Conservation (phyloP, 495 filamentous ascomycete genomes). For the Massariosphaeria phaeospora region DNA sequence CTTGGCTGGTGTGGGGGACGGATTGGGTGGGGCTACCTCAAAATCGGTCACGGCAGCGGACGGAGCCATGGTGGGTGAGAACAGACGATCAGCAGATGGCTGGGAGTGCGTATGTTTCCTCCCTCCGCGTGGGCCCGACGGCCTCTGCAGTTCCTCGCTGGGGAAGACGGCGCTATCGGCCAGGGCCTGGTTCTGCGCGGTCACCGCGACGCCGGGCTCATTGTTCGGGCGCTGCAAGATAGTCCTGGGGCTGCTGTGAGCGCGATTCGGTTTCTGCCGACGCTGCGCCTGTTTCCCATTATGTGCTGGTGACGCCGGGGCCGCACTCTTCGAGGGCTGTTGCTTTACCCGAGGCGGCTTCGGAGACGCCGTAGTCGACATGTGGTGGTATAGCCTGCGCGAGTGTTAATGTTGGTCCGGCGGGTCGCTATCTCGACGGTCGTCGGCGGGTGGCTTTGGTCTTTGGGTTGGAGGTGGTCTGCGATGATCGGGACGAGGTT, state of each 20-base stretch:
- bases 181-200: background rate
- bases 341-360: conserved; percentile 28
- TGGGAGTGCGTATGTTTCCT: conserved; percentile 22
- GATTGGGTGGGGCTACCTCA: conserved; percentile 3
- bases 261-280: conserved; percentile 20
- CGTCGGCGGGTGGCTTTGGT: conserved; percentile 15
- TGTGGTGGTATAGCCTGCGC: background rate
- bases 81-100: conserved; percentile 15
- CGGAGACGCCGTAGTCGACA: conserved; percentile 22
- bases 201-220: background rate
- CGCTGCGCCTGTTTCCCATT: conserved; percentile 5
- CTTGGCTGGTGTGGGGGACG: conserved; percentile 21
- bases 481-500: conserved; percentile 2
- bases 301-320: conserved; percentile 1
- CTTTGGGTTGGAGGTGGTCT: background rate
- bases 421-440: conserved; percentile 21
- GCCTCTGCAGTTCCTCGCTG: conserved; percentile 18
- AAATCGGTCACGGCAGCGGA: conserved; percentile 19
- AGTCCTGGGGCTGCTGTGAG: conserved; percentile 8
- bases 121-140: conserved; percentile 8
- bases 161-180: conserved; percentile 19
- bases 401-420: background rate
- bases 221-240: background rate
- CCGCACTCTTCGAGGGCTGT: conserved; percentile 30
- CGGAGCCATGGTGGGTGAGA: conserved; percentile 12